Base-by-base conservation (phyloP, 441 rosid genomes). In the Omphalea diandra region DNA sequence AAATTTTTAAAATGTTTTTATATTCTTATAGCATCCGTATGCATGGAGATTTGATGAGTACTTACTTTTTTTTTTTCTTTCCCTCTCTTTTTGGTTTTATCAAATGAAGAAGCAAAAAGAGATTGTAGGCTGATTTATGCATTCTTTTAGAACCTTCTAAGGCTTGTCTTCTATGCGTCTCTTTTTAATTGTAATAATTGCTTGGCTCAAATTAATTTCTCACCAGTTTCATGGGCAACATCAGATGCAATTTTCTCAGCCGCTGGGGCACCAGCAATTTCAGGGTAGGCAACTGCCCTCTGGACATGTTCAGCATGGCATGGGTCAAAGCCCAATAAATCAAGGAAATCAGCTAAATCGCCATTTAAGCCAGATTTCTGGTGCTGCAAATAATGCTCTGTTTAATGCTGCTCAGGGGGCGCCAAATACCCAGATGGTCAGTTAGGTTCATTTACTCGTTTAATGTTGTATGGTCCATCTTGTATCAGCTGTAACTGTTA, bases 221-320 rank as follows among this genome's bases (percentile, higher is more conserved):
- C 63, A 31, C 40, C 77, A 83, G 87, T 83, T 86, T 69, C 92
- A 88, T 83, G 93, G 94, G 74, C 97, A 89, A 66, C 93, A 84
- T 78, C 99, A 93, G 85, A 89, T 91, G 96, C 90, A 88, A 70
- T 91, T 86, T 83, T 85, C 99, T 75, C 97, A 90, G 85, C 69
- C 97, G 67, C 70, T 91, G 85, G 95, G 83, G 5, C 96, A 88
- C 77, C 98, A 92, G 75, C 99, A 95, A 75, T 91, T 86, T 76
- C 98, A 90, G 81, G 83, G 88, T 67, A 87, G 98, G 80, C 98
- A 91, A 81, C 84, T 95, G 72, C 33, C 96, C 44, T 75, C 93
- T 40, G 97, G 94, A 68, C 88, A 85, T 79, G 77, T 86, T 76
- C 98, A 87, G 82, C 96, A 88, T 77, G 86, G 87, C 55, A 85